phyloP scores from a whole-genome alignment of 306 rosid genomes.

The Cucurbita pepo region DNA sequence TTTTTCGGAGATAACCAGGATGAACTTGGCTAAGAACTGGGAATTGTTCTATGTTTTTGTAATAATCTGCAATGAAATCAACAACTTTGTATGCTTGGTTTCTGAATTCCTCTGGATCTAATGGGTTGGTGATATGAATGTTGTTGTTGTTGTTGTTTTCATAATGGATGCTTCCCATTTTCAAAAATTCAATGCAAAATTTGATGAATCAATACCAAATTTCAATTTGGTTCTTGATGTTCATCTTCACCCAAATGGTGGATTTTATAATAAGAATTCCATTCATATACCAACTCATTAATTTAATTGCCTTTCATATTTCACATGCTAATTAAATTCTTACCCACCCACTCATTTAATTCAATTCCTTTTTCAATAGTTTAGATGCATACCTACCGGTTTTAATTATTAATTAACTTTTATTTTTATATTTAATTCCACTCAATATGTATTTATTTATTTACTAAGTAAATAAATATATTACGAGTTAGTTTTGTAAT shows the following conservation, averaged over 20 bases:
- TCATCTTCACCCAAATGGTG: neutral
- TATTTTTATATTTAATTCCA: no score
- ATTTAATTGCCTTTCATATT: no score
- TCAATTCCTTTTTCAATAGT: no score
- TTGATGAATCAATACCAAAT: neutral
- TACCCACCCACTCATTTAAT: no score
- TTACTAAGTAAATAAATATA: no score
- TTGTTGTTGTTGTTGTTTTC: neutral
- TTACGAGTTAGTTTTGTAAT: no score
- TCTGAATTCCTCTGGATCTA: slow-evolving; percentile 24
- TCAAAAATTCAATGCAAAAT: neutral
- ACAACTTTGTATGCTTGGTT: slow-evolving; percentile 19
- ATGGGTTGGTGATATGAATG: neutral
- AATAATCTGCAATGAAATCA: slow-evolving; percentile 27
- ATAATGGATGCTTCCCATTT: slow-evolving; percentile 5
- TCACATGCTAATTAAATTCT: no score
- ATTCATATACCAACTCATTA: no score
- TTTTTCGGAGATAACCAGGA: slow-evolving; percentile 17
- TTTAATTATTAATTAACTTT: no score
- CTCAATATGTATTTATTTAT: no score
- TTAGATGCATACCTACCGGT: no score
- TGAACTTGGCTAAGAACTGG: slow-evolving; percentile 20
- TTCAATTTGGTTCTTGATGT: neutral
- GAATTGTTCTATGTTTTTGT: slow-evolving; percentile 11
- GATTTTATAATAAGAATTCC: neutral